These are phyloP conservation scores for Verticillium nonalfalfae DNA, from an alignment of 2,329 filamentous ascomycete species.

Conservation along the genomic window DNA sequence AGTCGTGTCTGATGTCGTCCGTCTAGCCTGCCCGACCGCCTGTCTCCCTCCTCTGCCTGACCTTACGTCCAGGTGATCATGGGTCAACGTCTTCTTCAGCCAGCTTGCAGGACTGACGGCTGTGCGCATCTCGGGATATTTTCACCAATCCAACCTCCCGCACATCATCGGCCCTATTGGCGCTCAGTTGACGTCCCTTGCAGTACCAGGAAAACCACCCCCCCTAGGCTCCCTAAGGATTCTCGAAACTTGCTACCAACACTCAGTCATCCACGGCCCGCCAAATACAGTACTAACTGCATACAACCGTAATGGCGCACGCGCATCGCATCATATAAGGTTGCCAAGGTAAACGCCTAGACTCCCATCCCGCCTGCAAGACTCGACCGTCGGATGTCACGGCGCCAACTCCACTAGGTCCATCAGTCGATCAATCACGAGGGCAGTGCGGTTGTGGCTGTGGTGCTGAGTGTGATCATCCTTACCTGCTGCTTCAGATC, in stretches of 20 bases:
- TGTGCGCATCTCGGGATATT: not conserved
- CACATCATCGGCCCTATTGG: not conserved
- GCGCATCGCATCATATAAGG: not conserved
- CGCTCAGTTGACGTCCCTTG: not conserved
- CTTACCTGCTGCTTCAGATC: not conserved
- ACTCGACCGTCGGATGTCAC: not conserved
- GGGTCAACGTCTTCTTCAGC: not conserved
- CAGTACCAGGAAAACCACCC: no score
- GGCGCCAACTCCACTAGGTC: not conserved
- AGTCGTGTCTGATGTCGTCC: not conserved
- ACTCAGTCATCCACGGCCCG: no score
- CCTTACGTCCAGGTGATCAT: no score
- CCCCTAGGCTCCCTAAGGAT: no score
- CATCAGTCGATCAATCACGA: not conserved
- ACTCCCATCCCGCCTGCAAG: not conserved
- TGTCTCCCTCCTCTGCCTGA: not conserved
- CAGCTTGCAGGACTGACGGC: not conserved
- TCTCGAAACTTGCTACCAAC: no score
- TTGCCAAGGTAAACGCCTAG: not conserved
- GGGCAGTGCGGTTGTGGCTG: not conserved
- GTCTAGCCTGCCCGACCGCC: not conserved
- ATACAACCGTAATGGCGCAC: no score
- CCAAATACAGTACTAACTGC: no score
- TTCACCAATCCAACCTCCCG: not conserved
- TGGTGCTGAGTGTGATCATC: not conserved